Percentiles rank a stretch among this genome's conserved stretches.
phyloP scores from a whole-genome alignment of 164 flowering plant species.

The Tetracentron sinense region DNA sequence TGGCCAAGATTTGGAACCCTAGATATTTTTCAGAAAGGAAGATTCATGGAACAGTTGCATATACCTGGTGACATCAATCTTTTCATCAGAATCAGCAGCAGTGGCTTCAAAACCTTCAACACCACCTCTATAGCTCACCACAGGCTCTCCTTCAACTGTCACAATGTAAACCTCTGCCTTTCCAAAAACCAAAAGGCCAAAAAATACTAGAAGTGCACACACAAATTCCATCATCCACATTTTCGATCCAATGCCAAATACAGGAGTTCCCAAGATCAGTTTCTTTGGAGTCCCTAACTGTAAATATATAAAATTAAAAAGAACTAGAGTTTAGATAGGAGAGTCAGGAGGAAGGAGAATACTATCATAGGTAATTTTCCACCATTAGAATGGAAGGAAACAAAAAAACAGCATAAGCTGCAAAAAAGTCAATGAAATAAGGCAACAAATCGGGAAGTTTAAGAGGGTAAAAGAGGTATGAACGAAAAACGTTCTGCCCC shows the following conservation, averaged over 20 bases:
- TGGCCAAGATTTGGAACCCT: too few relatives aligned
- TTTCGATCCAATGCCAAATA: slow-evolving; percentile 16
- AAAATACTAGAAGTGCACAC: slow-evolving; percentile 30
- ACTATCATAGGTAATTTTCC: too few relatives aligned
- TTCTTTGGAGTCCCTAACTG: slow-evolving; percentile 7
- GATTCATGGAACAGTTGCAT: neutral
- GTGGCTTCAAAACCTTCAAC: slow-evolving; percentile 82
- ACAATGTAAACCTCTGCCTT: slow-evolving; percentile 79
- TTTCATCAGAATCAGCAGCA: slow-evolving; percentile 77
- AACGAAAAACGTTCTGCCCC: neutral
- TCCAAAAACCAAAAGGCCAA: slow-evolving; percentile 30
- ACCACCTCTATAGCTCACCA: slow-evolving; percentile 76
- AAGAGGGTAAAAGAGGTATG: neutral
- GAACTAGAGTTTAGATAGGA: too few relatives aligned
- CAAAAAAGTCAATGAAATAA: too few relatives aligned
- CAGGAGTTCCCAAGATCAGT: slow-evolving; percentile 19
- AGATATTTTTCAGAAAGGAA: too few relatives aligned
- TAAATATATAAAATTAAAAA: too few relatives aligned
- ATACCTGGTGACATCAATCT: slow-evolving; percentile 76
- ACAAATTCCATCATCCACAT: slow-evolving; percentile 32
- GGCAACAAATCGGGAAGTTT: neutral
- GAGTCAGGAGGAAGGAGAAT: too few relatives aligned
- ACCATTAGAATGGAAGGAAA: neutral
- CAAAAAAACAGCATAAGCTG: neutral
- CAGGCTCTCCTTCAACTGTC: slow-evolving; percentile 83